Base-by-base conservation (phyloP, 805 yeast species). In the Brettanomyces custersianus region DNA sequence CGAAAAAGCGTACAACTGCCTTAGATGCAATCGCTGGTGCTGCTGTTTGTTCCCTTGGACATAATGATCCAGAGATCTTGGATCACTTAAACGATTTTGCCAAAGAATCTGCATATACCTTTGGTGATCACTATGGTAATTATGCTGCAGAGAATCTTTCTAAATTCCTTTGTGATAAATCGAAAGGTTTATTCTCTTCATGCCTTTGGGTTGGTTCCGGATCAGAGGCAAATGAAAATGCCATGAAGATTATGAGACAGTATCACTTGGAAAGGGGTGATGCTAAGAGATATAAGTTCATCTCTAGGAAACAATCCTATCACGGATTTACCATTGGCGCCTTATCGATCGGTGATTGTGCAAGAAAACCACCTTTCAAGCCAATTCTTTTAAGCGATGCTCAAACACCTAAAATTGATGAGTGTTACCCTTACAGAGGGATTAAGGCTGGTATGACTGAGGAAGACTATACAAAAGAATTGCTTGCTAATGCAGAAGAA, bases 141-240 rank as follows among this genome's bases (percentile, higher is more conserved):
- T 52, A 57, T 35, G 52, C 59, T 5, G 63, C 71, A 20, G 74
- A 68, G 41, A 63, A 58, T 6, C 48, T 69, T 34, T 62, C 70
- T 20, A 49, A 61, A 35, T 64, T 59, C 72, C 76, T 52, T 33
- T 54, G 63, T 40, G 62, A 59, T 5, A 49, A 54, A 29, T 13
- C 66, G 69, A 37, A 45, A 56, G 28, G 59, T 54, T 29, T 64
- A 57, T 7, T 65, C 63, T 40, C 43, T 54, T 3, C 55, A 66
- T 19, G 70, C 66, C 10, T 40, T 63, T 59, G 83, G 41, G 70
- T 75, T 43, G 80, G 80, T 47, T 73, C 84, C 2, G 94, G 94
- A 35, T 69, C 87, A 15, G 90, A 80, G 55, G 85, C 90, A 32
- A 80, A 80, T 48, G 90, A 80, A 52, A 85, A 84, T 23, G 87